Evolutionary conservation across 768 basidiomycete genomes (phyloP), one percentile per base, ranked within the genome.

Genomic region (Sistotremastrum suecicum): DNA sequence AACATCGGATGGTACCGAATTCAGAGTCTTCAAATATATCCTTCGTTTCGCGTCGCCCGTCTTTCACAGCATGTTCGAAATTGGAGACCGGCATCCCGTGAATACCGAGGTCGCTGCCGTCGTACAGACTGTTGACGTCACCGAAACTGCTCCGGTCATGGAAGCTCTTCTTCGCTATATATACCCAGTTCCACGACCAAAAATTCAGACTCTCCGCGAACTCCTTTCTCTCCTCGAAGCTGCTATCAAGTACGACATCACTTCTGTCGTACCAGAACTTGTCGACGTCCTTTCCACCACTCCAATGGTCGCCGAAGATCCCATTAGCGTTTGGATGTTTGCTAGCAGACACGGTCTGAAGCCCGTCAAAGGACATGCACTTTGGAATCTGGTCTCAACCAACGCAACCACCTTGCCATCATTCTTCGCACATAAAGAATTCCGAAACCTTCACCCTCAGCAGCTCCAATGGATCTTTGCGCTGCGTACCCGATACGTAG

Each of bases 211-310:
- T 5, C 63, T 83, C 9, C 73, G 80, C 51, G 69, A 75, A 5
- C 66, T 83, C 37, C 62, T 66, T 5, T 58, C 62, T 31, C 55
- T 77, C 30, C 66, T 83, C 11, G 61, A 57, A 28, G 71, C 72
- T 0, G 77, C 80, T 5, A 53, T 66, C 55, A 84, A 85, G 56
- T 84, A 83, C 56, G 78, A 83, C 48, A 66, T 82, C 48, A 40
- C 58, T 1, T 63, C 62, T 4, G 72, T 70, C 41, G 62, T 72
- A 20, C 20, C 20, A 20, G 20, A 20, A 20, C 20, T 20, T 20
- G 20, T 20, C 20, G 20, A 20, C 20, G 20, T 20, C 20, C 20
- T 20, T 20, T 20, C 20, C 20, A 20, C 20, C 20, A 20, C 20
- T 20, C 20, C 20, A 20, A 20, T 20, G 20, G 2, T 20, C 20